A percentile compares a stretch with the other conserved stretches of the same genome.
Conservation (phyloP, 2,329 filamentous ascomycete genomes). For the Fusarium napiforme region DNA sequence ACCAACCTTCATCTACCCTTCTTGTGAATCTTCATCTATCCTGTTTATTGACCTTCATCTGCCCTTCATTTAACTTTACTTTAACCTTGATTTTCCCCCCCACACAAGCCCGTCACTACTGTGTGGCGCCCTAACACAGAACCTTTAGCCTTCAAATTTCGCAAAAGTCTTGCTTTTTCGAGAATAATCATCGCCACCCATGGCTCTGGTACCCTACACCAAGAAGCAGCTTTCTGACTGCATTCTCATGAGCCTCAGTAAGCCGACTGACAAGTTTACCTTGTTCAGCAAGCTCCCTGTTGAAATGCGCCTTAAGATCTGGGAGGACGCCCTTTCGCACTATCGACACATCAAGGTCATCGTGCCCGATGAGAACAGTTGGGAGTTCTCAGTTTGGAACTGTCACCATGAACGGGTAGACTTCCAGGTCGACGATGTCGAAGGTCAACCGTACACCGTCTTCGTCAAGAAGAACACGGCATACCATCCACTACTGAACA, state of each 20-base stretch:
- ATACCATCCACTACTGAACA: background rate
- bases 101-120: background rate
- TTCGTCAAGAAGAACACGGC: background rate
- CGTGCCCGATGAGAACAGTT: background rate
- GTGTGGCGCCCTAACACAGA: fast-evolving
- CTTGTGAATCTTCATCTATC: too few species aligned
- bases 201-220: background rate
- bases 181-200: background rate
- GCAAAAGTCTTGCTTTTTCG: background rate
- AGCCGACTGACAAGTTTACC: fast-evolving
- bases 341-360: background rate
- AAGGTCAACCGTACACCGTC: background rate
- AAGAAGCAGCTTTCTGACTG: background rate
- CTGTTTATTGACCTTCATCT: too few species aligned
- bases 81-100: background rate
- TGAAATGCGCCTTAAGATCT: background rate
- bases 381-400: background rate
- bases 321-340: background rate
- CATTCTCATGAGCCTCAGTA: background rate
- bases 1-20: background rate
- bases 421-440: background rate
- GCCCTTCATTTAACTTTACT: background rate
- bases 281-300: background rate
- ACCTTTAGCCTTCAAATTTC: background rate
- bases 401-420: background rate